Conservation (phyloP, 306 rosid species). For the Phaseolus lunatus region DNA sequence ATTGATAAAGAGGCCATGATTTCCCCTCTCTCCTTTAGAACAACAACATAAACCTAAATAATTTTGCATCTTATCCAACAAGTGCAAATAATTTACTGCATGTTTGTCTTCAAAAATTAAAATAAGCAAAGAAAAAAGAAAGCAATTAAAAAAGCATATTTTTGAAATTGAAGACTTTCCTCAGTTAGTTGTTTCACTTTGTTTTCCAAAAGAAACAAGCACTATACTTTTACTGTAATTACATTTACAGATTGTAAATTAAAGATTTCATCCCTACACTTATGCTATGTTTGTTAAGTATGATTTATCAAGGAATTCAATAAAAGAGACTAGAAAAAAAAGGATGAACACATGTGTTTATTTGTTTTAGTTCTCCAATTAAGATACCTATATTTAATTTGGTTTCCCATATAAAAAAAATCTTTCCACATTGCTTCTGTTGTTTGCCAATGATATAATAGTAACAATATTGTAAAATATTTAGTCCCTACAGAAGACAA, state of each 20-base stretch:
- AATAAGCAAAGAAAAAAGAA: background rate
- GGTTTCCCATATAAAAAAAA: background rate
- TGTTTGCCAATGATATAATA: background rate
- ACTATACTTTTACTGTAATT: background rate
- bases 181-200: background rate
- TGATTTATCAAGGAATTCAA: no score
- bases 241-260: background rate
- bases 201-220: background rate
- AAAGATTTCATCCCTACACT: background rate
- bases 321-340: no score
- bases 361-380: background rate
- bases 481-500: background rate
- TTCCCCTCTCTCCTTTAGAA: background rate
- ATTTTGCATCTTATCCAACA: no score
- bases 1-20: no score
- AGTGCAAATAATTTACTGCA: no score
- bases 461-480: background rate
- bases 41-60: background rate
- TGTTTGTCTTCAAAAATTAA: background rate
- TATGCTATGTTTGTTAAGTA: no score
- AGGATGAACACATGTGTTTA: background rate
- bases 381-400: background rate
- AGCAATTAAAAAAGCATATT: background rate
- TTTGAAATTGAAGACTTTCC: background rate
- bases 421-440: background rate